These are phyloP conservation scores for Aaosphaeria pasadenensis DNA, from an alignment of 2,329 filamentous ascomycete genomes.

Conservation along the genomic window DNA sequence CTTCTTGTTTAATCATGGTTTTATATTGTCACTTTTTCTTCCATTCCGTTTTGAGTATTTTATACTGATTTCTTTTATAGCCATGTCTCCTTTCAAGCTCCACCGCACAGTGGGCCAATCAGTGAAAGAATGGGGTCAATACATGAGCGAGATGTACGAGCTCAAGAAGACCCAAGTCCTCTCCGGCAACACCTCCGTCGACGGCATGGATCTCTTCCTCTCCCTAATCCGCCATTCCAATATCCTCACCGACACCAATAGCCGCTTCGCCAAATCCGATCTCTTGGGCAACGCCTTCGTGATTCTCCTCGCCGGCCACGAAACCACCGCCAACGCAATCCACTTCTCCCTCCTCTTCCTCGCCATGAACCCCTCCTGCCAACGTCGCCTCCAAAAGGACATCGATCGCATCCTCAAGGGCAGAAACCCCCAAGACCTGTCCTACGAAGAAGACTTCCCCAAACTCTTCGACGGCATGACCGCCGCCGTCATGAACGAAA, in stretches of 20 bases:
- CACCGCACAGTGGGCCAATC: slow-evolving; percentile 54
- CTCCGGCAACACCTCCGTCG: slow-evolving; percentile 32
- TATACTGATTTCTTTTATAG: slow-evolving; percentile 9
- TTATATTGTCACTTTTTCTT: neutral
- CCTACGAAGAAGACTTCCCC: slow-evolving; percentile 66
- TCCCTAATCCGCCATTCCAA: slow-evolving; percentile 34
- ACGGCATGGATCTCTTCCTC: slow-evolving; percentile 57
- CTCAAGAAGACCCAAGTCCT: slow-evolving; percentile 54
- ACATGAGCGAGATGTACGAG: slow-evolving; percentile 67
- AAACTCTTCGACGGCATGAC: slow-evolving; percentile 66
- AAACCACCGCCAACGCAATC: slow-evolving; percentile 73
- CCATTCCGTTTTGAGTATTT: neutral
- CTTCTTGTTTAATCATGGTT: too few species aligned
- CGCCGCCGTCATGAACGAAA: slow-evolving; percentile 75
- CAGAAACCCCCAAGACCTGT: slow-evolving; percentile 61
- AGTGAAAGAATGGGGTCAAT: slow-evolving; percentile 62
- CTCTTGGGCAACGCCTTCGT: slow-evolving; percentile 69
- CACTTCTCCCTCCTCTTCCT: slow-evolving; percentile 69
- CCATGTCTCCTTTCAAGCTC: slow-evolving; percentile 40
- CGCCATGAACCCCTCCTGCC: slow-evolving; percentile 62
- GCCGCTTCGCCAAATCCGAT: slow-evolving; percentile 44
- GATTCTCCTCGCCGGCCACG: slow-evolving; percentile 70
- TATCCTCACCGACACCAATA: slow-evolving; percentile 32
- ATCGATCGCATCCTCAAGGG: slow-evolving; percentile 63
- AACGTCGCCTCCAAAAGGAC: slow-evolving; percentile 66